These are phyloP conservation scores for Urtica urens DNA, from an alignment of 306 rosid genomes.

Conservation along the genomic window DNA sequence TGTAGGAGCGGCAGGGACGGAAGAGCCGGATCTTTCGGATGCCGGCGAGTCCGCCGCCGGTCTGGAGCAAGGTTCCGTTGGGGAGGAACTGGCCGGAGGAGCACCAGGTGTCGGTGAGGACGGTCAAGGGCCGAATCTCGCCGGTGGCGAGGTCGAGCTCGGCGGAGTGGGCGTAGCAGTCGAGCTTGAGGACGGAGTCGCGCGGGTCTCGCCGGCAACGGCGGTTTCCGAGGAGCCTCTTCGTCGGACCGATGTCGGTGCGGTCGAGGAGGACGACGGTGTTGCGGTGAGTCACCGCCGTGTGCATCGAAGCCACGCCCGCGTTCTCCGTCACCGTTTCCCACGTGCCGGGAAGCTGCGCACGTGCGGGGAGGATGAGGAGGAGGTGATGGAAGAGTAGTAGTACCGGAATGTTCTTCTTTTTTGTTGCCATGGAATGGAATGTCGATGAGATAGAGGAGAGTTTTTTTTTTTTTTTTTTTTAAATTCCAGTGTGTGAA, in stretches of 20 bases:
- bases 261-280: conserved; percentile 80
- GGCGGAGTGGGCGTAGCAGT: conserved; percentile 81
- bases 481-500: too few relatives aligned
- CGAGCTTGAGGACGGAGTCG: conserved; percentile 44
- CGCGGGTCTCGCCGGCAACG: conserved; percentile 44
- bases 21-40: conserved; percentile 50
- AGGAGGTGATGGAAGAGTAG: too few relatives aligned
- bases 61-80: conserved; percentile 59
- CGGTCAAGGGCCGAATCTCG: conserved; percentile 50
- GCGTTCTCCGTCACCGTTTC: conserved; percentile 52
- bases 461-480: too few relatives aligned
- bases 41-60: conserved; percentile 82
- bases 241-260: conserved; percentile 64
- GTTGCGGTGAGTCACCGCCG: conserved; percentile 80
- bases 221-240: conserved; percentile 38
- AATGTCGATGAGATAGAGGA: too few relatives aligned
- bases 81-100: conserved; percentile 86
- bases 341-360: conserved; percentile 86
- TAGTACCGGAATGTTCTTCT: too few relatives aligned
- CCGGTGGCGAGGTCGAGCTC: conserved; percentile 43
- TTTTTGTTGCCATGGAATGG: too few relatives aligned
- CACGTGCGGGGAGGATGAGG: conserved; percentile 13
- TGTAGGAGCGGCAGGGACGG: conserved; percentile 41
- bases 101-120: conserved; percentile 93
- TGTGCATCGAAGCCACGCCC: conserved; percentile 89